Percentiles rank a stretch among this genome's conserved stretches.
These are phyloP conservation scores for apple (Malus domestica) DNA, from an alignment of 306 rosid genomes.

Conservation along the genomic window DNA sequence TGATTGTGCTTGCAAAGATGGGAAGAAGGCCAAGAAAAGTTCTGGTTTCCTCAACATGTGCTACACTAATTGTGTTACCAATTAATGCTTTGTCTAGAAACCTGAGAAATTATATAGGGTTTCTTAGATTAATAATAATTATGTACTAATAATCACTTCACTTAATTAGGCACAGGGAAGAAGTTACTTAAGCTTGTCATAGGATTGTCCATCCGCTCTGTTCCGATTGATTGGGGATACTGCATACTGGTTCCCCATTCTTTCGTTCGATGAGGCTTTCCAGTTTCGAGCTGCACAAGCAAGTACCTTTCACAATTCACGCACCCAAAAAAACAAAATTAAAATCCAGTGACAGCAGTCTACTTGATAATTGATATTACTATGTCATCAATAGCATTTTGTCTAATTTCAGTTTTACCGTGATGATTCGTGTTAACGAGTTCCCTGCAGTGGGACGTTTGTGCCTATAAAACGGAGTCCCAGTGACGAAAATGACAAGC, in stretches of 20 bases:
- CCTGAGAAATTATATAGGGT: not conserved
- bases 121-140: not conserved
- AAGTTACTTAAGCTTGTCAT: slow-evolving; percentile 15
- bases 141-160: not conserved
- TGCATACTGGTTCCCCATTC: not conserved
- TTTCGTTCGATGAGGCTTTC: not conserved
- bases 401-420: slow-evolving; percentile 10
- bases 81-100: slow-evolving; percentile 27
- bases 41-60: slow-evolving; percentile 30
- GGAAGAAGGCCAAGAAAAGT: slow-evolving; percentile 29
- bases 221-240: not conserved
- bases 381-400: too few relatives aligned
- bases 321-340: not conserved
- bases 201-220: not conserved
- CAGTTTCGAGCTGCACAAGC: slow-evolving; percentile 11
- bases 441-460: slow-evolving; percentile 28
- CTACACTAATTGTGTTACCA: not conserved
- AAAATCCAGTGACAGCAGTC: not conserved
- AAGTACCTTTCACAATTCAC: slow-evolving; percentile 14
- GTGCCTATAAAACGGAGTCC: slow-evolving; percentile 16
- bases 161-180: too few relatives aligned
- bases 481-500: slow-evolving; percentile 13
- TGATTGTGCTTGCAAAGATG: slow-evolving; percentile 28
- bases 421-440: slow-evolving; percentile 21
- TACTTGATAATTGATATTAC: not conserved